Evolutionary conservation across 2,329 filamentous ascomycete species (phyloP).

Genomic region (Zarea fungicola): DNA sequence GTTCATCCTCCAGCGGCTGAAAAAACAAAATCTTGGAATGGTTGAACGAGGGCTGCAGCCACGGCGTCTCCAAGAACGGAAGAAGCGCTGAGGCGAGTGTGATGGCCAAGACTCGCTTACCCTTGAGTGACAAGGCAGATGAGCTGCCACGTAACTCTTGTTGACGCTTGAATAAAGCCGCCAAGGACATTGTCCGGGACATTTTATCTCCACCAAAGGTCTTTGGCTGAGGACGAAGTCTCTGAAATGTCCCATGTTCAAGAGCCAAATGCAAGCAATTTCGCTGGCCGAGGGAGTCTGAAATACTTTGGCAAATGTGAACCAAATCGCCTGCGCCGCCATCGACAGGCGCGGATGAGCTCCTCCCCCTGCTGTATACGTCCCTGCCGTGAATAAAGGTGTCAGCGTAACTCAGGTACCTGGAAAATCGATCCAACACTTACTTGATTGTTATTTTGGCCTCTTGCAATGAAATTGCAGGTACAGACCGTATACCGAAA

Average conservation of each 20-base stretch:
- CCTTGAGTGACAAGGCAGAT: slow-evolving; percentile 17
- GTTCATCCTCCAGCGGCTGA: neutral
- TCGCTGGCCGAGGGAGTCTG: neutral
- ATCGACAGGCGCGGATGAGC: neutral
- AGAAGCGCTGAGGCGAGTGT: slow-evolving; percentile 16
- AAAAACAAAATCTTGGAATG: neutral
- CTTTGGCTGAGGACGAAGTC: neutral
- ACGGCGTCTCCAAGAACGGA: slow-evolving; percentile 18
- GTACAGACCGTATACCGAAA: slow-evolving; percentile 17
- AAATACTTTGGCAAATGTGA: neutral
- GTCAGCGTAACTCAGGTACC: too few species aligned
- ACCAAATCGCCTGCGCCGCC: too few species aligned
- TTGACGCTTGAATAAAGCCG: neutral
- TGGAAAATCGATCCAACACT: too few species aligned
- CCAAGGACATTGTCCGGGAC: neutral
- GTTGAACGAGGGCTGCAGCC: slow-evolving; percentile 13
- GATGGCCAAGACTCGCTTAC: slow-evolving; percentile 17
- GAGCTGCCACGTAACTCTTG: neutral
- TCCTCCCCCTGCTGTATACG: neutral
- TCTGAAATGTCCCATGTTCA: neutral
- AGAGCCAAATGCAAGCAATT: neutral
- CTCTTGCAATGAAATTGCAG: slow-evolving; percentile 16
- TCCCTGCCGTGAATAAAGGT: neutral
- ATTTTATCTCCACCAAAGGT: neutral
- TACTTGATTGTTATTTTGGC: slow-evolving; percentile 20